These are phyloP conservation scores for Ophiostoma perfectum DNA, from an alignment of 2,329 filamentous ascomycete genomes.

Conservation along the genomic window DNA sequence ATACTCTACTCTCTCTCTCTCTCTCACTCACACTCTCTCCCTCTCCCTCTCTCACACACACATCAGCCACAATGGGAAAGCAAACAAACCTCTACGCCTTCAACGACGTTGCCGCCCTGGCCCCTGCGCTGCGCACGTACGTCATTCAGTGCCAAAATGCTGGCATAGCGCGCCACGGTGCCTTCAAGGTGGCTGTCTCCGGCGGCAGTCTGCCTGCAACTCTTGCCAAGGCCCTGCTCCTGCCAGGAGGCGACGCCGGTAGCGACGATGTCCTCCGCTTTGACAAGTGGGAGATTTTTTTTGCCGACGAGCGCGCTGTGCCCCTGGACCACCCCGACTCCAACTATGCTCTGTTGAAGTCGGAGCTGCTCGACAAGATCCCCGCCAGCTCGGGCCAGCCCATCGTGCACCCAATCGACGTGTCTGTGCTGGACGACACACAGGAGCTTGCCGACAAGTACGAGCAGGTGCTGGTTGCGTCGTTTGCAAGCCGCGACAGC, in stretches of 20 bases:
- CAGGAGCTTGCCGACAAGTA: constrained; percentile 93
- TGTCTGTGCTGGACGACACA: constrained; percentile 59
- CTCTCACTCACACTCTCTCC: background rate
- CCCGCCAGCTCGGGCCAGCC: constrained; percentile 62
- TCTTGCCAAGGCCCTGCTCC: constrained; percentile 76
- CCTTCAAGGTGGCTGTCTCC: constrained; percentile 88
- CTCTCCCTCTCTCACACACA: background rate
- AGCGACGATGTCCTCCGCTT: constrained; percentile 65
- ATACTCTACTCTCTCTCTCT: background rate
- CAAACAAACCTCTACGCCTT: constrained; percentile 77
- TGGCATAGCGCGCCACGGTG: constrained; percentile 71
- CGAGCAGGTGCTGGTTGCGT: constrained; percentile 76
- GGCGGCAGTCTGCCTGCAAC: constrained; percentile 88
- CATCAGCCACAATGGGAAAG: constrained; percentile 45
- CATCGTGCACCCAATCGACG: constrained; percentile 72
- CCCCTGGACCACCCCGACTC: constrained; percentile 88
- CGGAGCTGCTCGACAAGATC: constrained; percentile 83
- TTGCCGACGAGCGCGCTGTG: constrained; percentile 93
- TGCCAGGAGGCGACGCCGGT: constrained; percentile 36
- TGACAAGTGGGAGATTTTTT: constrained; percentile 94
- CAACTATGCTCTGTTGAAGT: constrained; percentile 85
- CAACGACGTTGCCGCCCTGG: constrained; percentile 62
- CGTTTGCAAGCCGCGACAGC: constrained; percentile 86
- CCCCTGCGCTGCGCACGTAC: constrained; percentile 72
- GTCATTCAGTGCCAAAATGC: constrained; percentile 75